Evolutionary conservation across 192 early-diverging fungal species (phyloP).

Genomic region (Lunasporangiospora selenospora): DNA sequence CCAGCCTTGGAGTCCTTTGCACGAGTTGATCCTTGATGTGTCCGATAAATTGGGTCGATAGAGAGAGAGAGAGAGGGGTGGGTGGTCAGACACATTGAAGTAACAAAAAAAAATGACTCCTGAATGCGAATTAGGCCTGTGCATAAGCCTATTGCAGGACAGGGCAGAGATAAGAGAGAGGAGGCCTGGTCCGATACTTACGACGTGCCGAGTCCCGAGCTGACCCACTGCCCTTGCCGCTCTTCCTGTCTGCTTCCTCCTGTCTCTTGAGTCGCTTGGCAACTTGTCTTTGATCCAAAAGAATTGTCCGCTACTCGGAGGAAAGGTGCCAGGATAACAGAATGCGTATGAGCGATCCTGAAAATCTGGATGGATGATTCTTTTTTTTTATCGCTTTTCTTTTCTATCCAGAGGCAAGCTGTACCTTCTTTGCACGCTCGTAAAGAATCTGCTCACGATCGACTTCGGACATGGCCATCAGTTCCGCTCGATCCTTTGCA

Average conservation of each 20-base stretch:
- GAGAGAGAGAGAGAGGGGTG: too few species aligned
- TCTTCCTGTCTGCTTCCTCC: constrained; percentile 44
- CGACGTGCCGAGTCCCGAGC: constrained; percentile 34
- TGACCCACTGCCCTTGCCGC: constrained; percentile 29
- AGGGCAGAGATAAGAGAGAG: too few species aligned
- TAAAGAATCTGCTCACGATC: constrained; percentile 79
- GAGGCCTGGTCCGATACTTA: too few species aligned
- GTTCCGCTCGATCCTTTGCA: constrained; percentile 64
- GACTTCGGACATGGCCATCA: constrained; percentile 71
- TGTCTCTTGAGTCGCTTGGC: constrained; percentile 41
- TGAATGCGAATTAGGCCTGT: too few species aligned
- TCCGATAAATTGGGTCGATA: too few species aligned
- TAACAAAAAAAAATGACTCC: too few species aligned
- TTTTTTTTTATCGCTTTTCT: too few species aligned
- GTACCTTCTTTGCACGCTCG: constrained; percentile 73
- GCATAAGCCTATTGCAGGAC: too few species aligned
- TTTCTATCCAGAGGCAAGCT: background rate
- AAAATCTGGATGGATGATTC: too few species aligned
- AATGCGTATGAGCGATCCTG: too few species aligned
- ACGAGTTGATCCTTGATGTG: constrained; percentile 60
- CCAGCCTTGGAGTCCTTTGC: constrained; percentile 54
- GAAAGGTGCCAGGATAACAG: background rate
- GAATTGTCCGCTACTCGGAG: constrained; percentile 9
- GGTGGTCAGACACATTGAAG: too few species aligned
- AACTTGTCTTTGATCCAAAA: constrained; percentile 43